Evolutionary conservation across 805 yeast genomes (phyloP).

Genomic region (Blastobotrys terrestris): DNA sequence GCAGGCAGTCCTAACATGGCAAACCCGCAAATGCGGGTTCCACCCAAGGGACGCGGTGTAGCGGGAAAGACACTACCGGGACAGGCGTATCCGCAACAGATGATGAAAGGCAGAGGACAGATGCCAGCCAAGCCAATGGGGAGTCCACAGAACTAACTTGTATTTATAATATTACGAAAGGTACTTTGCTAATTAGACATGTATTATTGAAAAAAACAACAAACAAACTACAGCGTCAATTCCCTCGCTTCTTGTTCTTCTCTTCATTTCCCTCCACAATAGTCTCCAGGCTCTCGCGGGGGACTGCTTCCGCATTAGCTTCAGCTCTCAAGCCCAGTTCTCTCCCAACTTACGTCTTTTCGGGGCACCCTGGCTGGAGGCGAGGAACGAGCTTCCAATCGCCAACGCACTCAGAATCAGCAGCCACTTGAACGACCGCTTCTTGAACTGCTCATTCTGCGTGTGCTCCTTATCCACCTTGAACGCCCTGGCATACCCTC

Average conservation of each 20-base stretch:
- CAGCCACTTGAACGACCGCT: constrained; percentile 6
- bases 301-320: background rate
- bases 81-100: background rate
- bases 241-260: background rate
- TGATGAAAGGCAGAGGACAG: background rate
- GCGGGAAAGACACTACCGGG: background rate
- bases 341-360: constrained; percentile 1
- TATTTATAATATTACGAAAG: background rate
- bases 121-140: background rate
- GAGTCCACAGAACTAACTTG: background rate
- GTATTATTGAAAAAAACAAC: no score
- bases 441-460: constrained; percentile 1
- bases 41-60: background rate
- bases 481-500: constrained; percentile 1
- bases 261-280: background rate
- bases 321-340: background rate
- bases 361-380: background rate
- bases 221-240: no score
- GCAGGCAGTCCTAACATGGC: background rate
- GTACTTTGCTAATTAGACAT: no score
- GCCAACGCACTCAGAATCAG: constrained; percentile 7
- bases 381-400: constrained; percentile 4
- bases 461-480: constrained; percentile 2
- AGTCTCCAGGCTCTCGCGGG: constrained; percentile 2
- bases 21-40: background rate